phyloP scores from a whole-genome alignment of 1,284 basidiomycete genomes.

The Erythrobasidium hasegawianum region DNA sequence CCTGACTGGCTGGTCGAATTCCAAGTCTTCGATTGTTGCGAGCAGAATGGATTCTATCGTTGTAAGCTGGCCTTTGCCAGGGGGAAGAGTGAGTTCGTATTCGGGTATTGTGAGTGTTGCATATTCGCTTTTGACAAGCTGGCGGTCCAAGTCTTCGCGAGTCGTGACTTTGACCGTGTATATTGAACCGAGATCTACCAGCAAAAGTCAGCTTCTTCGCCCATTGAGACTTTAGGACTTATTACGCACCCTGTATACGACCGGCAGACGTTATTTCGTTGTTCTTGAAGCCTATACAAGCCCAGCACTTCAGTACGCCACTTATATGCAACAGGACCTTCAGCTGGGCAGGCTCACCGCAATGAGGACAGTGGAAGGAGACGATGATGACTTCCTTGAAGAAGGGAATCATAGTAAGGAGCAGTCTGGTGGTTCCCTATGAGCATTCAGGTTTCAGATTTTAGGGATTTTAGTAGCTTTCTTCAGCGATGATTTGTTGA shows the following conservation, averaged over 20 bases:
- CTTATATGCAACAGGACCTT: neutral
- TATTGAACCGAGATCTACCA: slow-evolving; percentile 51
- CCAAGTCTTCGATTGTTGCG: slow-evolving; percentile 78
- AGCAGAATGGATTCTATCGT: slow-evolving; percentile 90
- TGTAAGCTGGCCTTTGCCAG: slow-evolving; percentile 80
- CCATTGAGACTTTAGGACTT: slow-evolving; percentile 5
- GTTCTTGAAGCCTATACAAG: slow-evolving; percentile 56
- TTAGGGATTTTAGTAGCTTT: neutral
- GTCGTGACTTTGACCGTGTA: slow-evolving; percentile 80
- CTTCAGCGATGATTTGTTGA: slow-evolving; percentile 35
- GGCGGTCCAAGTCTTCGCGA: slow-evolving; percentile 79
- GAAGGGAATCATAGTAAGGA: slow-evolving; percentile 93
- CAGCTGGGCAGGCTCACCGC: slow-evolving; percentile 59
- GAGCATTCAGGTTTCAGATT: neutral
- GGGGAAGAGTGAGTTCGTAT: slow-evolving; percentile 84
- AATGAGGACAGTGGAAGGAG: slow-evolving; percentile 93
- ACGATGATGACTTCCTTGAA: slow-evolving; percentile 94
- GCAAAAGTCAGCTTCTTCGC: slow-evolving; percentile 1
- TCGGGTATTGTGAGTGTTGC: slow-evolving; percentile 83
- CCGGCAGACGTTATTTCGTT: slow-evolving; percentile 95
- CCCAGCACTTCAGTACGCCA: neutral
- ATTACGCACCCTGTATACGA: slow-evolving; percentile 68
- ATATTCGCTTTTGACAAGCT: slow-evolving; percentile 83
- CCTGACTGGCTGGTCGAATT: slow-evolving; percentile 78
- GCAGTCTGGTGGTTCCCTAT: slow-evolving; percentile 85